Conservation (phyloP, 1,284 basidiomycete genomes). For the Apiotrichum mycotoxinovorans region DNA sequence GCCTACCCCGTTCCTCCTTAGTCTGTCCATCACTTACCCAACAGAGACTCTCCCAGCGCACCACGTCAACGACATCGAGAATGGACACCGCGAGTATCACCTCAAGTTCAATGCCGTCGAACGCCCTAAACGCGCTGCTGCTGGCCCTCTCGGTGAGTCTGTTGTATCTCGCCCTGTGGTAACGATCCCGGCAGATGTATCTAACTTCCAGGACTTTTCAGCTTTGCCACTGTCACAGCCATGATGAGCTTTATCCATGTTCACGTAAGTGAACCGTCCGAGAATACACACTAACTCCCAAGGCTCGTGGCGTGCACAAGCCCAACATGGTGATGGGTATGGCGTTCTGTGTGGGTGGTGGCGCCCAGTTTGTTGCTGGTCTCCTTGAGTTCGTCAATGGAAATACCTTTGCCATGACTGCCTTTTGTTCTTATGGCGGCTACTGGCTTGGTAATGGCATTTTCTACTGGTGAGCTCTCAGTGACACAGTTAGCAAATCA, state of each 20-base stretch:
- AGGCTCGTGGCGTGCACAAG: not conserved
- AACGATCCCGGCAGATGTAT: too few relatives aligned
- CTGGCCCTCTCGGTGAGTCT: not conserved
- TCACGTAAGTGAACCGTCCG: not conserved
- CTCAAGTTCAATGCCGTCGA: not conserved
- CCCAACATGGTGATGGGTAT: slow-evolving; percentile 57
- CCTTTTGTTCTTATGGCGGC: slow-evolving; percentile 64
- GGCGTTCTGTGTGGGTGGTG: slow-evolving; percentile 71
- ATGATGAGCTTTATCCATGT: slow-evolving; percentile 5
- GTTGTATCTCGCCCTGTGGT: not conserved
- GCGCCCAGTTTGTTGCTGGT: slow-evolving; percentile 58
- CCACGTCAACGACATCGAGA: not conserved
- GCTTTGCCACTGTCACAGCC: slow-evolving; percentile 3
- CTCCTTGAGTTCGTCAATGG: slow-evolving; percentile 60
- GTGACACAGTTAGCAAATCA: not conserved
- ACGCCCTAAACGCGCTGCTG: not conserved
- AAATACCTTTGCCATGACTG: slow-evolving; percentile 57
- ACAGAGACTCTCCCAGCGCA: not conserved
- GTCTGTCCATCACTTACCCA: not conserved
- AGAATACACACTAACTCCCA: not conserved
- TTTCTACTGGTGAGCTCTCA: slow-evolving; percentile 24
- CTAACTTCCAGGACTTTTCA: slow-evolving; percentile 4
- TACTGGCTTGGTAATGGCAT: slow-evolving; percentile 73
- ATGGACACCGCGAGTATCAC: not conserved
- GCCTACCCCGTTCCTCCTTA: not conserved